phyloP scores from a whole-genome alignment of 345 rosid genomes.

The Bruguiera gymnorhiza region DNA sequence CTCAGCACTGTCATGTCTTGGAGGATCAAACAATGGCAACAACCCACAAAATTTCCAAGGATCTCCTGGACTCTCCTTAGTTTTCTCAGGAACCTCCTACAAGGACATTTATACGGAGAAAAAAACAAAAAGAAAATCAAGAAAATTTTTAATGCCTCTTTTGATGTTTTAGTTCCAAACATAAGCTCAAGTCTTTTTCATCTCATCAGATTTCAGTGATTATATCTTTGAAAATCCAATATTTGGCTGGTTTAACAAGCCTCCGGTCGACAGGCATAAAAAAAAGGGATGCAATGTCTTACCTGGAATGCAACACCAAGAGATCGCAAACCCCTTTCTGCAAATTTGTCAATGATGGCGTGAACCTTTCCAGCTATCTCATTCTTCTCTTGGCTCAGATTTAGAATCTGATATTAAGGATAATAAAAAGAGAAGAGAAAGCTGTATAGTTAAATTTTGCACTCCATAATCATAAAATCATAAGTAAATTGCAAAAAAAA shows the following conservation, averaged over 20 bases:
- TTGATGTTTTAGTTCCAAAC: not conserved
- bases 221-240: too few species aligned
- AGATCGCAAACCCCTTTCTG: conserved; percentile 89
- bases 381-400: conserved; percentile 56
- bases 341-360: conserved; percentile 75
- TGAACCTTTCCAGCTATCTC: conserved; percentile 67
- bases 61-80: conserved; percentile 70
- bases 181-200: conserved; percentile 8
- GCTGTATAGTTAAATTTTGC: not conserved
- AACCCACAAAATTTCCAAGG: conserved; percentile 91
- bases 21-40: conserved; percentile 95
- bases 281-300: conserved; percentile 15
- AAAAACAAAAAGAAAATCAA: conserved; percentile 9
- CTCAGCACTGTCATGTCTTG: conserved; percentile 96
- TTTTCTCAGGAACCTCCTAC: conserved; percentile 83
- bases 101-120: conserved; percentile 8
- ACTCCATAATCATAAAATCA: not conserved
- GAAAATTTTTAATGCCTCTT: not conserved
- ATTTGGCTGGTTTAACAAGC: too few species aligned
- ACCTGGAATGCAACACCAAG: conserved; percentile 90
- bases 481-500: not conserved
- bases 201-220: not conserved
- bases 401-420: conserved; percentile 54
- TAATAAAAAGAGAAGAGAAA: not conserved
- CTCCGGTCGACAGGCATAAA: conserved; percentile 3